phyloP scores from a whole-genome alignment of 106 monocot genomes.

The Dactylorhiza incarnata region DNA sequence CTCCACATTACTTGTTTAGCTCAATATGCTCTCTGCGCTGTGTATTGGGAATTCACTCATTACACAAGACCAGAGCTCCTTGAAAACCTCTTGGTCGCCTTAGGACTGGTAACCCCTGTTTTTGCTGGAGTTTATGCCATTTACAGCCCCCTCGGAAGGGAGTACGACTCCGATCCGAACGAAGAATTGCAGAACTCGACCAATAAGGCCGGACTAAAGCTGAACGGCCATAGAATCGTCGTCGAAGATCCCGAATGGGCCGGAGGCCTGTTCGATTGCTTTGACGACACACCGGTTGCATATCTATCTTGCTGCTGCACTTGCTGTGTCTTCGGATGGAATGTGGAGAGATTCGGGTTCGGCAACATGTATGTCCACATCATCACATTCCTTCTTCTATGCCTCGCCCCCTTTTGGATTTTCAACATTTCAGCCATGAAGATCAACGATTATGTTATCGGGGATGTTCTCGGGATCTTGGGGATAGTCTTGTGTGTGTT shows the following conservation, averaged over 20 bases:
- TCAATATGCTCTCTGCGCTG: conserved; percentile 52
- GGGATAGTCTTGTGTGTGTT: conserved; percentile 34
- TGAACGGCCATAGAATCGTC: neutral
- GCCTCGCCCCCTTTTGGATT: conserved; percentile 35
- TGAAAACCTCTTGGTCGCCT: conserved; percentile 37
- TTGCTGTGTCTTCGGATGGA: conserved; percentile 53
- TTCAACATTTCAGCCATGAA: conserved; percentile 39
- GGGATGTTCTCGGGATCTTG: conserved; percentile 18
- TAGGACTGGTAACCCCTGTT: conserved; percentile 37
- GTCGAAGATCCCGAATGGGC: conserved; percentile 28
- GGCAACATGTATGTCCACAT: conserved; percentile 56
- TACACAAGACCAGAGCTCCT: conserved; percentile 35
- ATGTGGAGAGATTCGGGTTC: conserved; percentile 45
- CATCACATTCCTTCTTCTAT: conserved; percentile 33
- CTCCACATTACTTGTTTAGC: conserved; percentile 58
- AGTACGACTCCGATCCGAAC: conserved; percentile 22
- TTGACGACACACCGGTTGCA: conserved; percentile 22
- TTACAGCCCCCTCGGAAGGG: conserved; percentile 57
- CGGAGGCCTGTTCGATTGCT: conserved; percentile 37
- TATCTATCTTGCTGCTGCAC: conserved; percentile 42
- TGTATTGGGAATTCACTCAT: conserved; percentile 39
- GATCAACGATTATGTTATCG: conserved; percentile 23
- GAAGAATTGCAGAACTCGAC: conserved; percentile 14
- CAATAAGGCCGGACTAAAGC: neutral
- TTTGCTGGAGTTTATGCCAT: conserved; percentile 44